Conservation (phyloP, 2,329 filamentous ascomycete genomes). For the Blastomyces parvus region DNA sequence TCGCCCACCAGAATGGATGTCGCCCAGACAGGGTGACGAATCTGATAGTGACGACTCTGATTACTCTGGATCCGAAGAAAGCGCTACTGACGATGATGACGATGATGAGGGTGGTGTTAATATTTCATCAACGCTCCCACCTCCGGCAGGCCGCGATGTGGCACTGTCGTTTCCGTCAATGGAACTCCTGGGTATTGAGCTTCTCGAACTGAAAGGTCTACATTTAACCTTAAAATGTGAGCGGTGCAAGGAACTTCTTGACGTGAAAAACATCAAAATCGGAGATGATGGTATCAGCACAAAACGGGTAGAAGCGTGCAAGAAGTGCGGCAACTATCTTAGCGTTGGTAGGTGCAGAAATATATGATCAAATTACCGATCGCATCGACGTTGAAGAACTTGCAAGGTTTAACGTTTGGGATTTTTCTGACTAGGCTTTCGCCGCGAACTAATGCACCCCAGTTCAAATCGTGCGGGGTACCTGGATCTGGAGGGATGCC, state of each 20-base stretch:
- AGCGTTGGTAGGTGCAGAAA: conserved; percentile 34
- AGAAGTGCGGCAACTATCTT: conserved; percentile 45
- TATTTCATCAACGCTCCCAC: conserved; percentile 27
- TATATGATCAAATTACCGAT: background rate
- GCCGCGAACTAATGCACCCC: conserved; percentile 61
- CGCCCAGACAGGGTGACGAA: conserved; percentile 24
- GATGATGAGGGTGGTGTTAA: conserved; percentile 34
- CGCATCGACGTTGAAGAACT: too few relatives aligned
- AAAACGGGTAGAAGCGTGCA: conserved; percentile 42
- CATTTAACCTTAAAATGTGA: conserved; percentile 67
- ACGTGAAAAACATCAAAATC: conserved; percentile 57
- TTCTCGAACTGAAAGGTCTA: conserved; percentile 59
- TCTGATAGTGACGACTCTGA: conserved; percentile 33
- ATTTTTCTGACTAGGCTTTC: conserved; percentile 39
- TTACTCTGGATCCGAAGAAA: conserved; percentile 38
- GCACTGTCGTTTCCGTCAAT: conserved; percentile 68
- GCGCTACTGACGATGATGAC: conserved; percentile 34
- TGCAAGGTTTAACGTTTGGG: background rate
- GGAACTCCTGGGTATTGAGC: conserved; percentile 66
- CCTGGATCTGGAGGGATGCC: conserved; percentile 65
- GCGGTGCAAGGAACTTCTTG: conserved; percentile 64
- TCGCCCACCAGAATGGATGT: conserved; percentile 66
- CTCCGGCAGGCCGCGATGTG: conserved; percentile 56
- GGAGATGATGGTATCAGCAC: conserved; percentile 35
- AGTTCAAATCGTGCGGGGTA: conserved; percentile 69